These are phyloP conservation scores for Ogataea henricii DNA, from an alignment of 805 yeast genomes.

Conservation along the genomic window DNA sequence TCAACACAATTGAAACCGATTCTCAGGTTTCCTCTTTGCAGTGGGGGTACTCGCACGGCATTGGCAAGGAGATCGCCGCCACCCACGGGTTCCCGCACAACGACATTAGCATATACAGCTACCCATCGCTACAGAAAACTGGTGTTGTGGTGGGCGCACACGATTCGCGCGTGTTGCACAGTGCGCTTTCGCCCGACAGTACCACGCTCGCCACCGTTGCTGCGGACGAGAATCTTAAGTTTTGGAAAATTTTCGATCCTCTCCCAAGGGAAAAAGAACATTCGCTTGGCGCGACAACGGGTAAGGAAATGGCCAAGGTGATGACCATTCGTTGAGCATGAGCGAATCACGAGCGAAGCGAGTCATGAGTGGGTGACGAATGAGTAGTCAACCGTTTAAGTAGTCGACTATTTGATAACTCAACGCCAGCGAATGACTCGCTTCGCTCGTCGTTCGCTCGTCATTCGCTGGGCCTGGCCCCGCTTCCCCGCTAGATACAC, in stretches of 20 bases:
- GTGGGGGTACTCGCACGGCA: conserved; percentile 81
- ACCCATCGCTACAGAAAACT: conserved; percentile 81
- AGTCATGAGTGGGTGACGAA: background rate
- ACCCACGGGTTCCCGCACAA: conserved; percentile 94
- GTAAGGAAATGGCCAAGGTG: conserved; percentile 50
- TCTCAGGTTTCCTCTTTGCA: conserved; percentile 91
- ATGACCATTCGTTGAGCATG: conserved; percentile 50
- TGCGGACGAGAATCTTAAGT: conserved; percentile 93
- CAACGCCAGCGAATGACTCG: too few species aligned
- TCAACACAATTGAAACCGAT: conserved; percentile 85
- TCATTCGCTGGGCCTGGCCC: background rate
- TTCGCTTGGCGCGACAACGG: conserved; percentile 35
- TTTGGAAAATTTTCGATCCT: conserved; percentile 84
- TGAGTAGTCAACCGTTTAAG: too few species aligned
- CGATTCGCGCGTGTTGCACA: conserved; percentile 80
- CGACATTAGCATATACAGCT: conserved; percentile 78
- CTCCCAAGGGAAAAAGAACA: conserved; percentile 22
- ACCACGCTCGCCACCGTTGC: conserved; percentile 91
- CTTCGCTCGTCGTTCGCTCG: too few species aligned
- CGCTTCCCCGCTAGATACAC: conserved; percentile 1
- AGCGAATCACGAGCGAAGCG: background rate
- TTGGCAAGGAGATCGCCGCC: conserved; percentile 83
- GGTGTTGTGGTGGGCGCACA: conserved; percentile 88
- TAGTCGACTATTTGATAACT: too few species aligned
- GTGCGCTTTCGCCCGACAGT: conserved; percentile 87